A percentile compares a stretch with the other conserved stretches of the same genome.
These are phyloP conservation scores for Oryza officinalis DNA, from an alignment of 176 grass and related monocot species.

Conservation along the genomic window DNA sequence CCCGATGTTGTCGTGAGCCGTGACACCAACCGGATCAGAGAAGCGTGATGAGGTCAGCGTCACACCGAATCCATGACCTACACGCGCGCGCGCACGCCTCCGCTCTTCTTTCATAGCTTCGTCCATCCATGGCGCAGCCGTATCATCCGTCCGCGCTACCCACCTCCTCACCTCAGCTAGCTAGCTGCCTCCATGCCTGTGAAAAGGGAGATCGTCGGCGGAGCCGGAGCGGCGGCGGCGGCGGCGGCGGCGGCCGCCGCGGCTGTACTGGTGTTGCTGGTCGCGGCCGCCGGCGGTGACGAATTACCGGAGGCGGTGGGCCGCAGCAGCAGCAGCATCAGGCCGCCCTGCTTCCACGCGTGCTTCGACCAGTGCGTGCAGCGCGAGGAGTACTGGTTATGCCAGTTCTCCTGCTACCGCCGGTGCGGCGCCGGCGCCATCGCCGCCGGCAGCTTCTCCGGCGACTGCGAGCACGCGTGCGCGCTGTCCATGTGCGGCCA, in stretches of 20 bases:
- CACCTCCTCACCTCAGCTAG: too few species aligned
- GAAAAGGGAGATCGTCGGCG: not conserved
- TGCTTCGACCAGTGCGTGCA: conserved; percentile 55
- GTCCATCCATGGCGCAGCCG: not conserved
- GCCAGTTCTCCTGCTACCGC: conserved; percentile 50
- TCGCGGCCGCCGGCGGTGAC: not conserved
- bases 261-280: not conserved
- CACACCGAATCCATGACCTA: not conserved
- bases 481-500: conserved; percentile 24
- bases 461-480: conserved; percentile 35
- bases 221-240: not conserved
- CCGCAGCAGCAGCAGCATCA: too few species aligned
- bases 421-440: conserved; percentile 8
- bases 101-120: not conserved
- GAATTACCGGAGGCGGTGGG: not conserved
- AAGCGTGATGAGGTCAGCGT: not conserved
- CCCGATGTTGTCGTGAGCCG: not conserved
- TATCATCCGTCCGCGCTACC: not conserved
- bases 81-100: not conserved
- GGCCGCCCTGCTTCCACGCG: conserved; percentile 37
- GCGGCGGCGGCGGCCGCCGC: not conserved
- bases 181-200: not conserved
- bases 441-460: not conserved
- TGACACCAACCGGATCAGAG: not conserved
- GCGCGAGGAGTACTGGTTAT: conserved; percentile 47